phyloP scores from a whole-genome alignment of 2,329 filamentous ascomycete genomes.

The Aspergillus fischeri region DNA sequence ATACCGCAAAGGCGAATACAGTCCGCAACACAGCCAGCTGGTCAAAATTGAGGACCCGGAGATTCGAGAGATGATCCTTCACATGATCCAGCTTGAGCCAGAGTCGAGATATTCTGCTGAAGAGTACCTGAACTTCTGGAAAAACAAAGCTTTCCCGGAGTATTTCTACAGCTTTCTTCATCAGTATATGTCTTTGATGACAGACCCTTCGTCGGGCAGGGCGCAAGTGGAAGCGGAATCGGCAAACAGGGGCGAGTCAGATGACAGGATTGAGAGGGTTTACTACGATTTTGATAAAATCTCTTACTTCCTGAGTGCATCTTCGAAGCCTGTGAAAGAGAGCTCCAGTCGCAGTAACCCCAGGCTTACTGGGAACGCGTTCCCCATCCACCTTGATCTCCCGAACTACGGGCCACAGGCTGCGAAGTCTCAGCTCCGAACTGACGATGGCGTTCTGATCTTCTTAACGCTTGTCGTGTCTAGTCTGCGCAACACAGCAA shows the following conservation, averaged over 20 bases:
- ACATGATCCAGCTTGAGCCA: constrained; percentile 95
- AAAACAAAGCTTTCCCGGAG: constrained; percentile 83
- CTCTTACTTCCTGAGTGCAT: constrained; percentile 83
- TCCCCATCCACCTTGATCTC: constrained; percentile 80
- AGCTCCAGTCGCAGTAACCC: constrained; percentile 29
- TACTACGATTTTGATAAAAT: constrained; percentile 98
- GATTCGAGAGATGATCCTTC: constrained; percentile 80
- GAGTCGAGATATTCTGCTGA: constrained; percentile 89
- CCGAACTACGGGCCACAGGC: constrained; percentile 76
- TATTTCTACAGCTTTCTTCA: constrained; percentile 98
- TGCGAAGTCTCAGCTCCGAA: constrained; percentile 56
- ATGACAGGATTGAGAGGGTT: constrained; percentile 89
- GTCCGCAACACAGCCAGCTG: constrained; percentile 74
- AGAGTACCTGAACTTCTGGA: constrained; percentile 90
- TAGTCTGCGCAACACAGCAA: constrained; percentile 81
- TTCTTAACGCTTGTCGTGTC: constrained; percentile 87
- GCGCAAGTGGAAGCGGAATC: constrained; percentile 63
- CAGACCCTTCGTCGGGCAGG: constrained; percentile 79
- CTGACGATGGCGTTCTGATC: constrained; percentile 87
- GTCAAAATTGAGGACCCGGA: constrained; percentile 83
- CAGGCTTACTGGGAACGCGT: constrained; percentile 28
- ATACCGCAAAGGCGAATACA: constrained; percentile 88
- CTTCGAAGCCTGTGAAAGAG: constrained; percentile 46
- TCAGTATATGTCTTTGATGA: constrained; percentile 95
- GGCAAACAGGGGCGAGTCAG: constrained; percentile 76